Evolutionary conservation across 2,329 filamentous ascomycete species (phyloP).

Genomic region (Plenodomus biglobosus): DNA sequence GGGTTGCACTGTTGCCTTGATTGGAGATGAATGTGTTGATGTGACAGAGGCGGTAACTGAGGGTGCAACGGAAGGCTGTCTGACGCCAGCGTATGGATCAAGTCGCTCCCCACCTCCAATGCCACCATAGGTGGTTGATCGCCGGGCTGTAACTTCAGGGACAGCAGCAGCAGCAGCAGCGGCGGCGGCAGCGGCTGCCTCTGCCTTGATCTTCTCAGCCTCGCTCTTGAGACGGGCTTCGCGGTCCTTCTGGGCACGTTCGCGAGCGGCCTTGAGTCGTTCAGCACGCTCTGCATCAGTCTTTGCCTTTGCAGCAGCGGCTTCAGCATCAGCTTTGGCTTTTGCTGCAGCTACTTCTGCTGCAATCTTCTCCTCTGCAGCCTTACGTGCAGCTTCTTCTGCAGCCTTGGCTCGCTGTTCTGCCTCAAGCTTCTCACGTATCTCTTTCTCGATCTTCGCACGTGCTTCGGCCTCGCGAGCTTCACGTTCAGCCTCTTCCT

Average conservation of each 20-base stretch:
- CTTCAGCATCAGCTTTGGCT: constrained; percentile 33
- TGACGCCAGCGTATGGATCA: constrained; percentile 65
- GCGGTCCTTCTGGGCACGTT: constrained; percentile 44
- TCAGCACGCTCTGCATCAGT: constrained; percentile 38
- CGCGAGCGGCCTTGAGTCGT: constrained; percentile 43
- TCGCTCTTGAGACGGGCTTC: constrained; percentile 43
- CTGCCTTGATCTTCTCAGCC: constrained; percentile 31
- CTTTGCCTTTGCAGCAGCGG: constrained; percentile 38
- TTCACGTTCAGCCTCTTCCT: constrained; percentile 44
- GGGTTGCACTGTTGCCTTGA: constrained; percentile 43
- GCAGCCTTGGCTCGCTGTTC: constrained; percentile 44
- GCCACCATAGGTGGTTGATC: constrained; percentile 44
- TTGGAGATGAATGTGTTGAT: constrained; percentile 44
- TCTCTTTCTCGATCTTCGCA: constrained; percentile 46
- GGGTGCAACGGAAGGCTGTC: constrained; percentile 47
- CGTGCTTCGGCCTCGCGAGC: constrained; percentile 41
- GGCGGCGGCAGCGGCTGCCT: constrained; percentile 17
- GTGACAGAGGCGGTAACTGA: constrained; percentile 33
- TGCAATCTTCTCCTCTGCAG: constrained; percentile 42
- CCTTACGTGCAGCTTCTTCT: constrained; percentile 43
- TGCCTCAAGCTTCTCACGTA: constrained; percentile 46
- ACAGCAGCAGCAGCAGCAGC: constrained; percentile 25
- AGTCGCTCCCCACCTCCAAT: constrained; percentile 66
- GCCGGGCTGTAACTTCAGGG: constrained; percentile 26
- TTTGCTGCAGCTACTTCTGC: constrained; percentile 33